Conservation (phyloP, 208 protist genomes). For the Wallacemonas rigidus region DNA sequence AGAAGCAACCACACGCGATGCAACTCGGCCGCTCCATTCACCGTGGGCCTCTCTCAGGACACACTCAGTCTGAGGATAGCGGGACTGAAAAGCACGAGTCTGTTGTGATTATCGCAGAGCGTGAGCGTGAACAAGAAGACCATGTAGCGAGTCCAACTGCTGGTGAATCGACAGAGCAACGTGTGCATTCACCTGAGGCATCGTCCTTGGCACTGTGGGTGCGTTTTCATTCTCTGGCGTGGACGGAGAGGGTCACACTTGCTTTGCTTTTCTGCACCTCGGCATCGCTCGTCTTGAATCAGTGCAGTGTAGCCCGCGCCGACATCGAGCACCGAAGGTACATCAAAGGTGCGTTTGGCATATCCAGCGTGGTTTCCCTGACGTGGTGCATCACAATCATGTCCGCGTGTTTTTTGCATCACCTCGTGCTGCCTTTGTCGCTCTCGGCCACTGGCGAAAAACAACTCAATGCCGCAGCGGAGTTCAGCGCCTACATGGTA, state of each 20-base stretch:
- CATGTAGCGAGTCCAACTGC: too few species aligned
- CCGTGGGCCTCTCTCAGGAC: background rate
- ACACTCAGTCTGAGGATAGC: background rate
- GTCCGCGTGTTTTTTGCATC: background rate
- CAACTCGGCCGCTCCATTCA: too few species aligned
- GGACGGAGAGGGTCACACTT: background rate
- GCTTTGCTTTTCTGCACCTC: background rate
- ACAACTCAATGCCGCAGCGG: constrained; percentile 2
- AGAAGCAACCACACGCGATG: too few species aligned
- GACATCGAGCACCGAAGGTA: background rate
- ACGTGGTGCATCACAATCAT: constrained; percentile 7
- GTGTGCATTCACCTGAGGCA: background rate
- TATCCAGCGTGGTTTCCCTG: background rate
- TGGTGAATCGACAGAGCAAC: too few species aligned
- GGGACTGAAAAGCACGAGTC: background rate
- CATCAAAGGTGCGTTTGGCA: background rate
- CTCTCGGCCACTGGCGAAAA: background rate
- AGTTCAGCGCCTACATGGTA: constrained; percentile 5
- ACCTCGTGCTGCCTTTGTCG: background rate
- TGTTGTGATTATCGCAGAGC: background rate
- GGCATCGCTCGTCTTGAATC: background rate
- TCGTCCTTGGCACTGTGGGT: background rate
- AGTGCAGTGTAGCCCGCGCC: background rate
- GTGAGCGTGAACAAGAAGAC: too few species aligned
- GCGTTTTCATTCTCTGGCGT: background rate